Evolutionary conservation across 2,329 filamentous ascomycete species (phyloP), one percentile per base, ranked within the genome.

Genomic region (Seiridium unicorne): DNA sequence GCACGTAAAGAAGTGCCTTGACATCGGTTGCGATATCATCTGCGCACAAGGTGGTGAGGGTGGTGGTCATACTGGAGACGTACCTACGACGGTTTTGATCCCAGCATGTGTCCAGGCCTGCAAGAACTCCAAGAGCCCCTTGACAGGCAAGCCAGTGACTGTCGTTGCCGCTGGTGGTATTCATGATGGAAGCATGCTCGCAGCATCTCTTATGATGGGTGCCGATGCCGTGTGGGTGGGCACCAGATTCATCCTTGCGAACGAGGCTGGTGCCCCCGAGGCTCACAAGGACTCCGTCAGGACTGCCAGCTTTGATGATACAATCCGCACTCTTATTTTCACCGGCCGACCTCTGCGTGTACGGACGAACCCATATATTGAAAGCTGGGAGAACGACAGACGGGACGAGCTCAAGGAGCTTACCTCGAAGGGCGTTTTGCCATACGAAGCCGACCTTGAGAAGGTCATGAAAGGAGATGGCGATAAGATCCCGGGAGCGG

Each of bases 41-140:
- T 98, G 94, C 82, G 95, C 95, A 57, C 95, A 99, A 81, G 95
- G 95, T 74, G 94, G 95, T 70, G 95, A 99, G 81, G 95, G 95
- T 65, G 95, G 95, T 75, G 95, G 95, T 67, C 93, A 97, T 83
- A 97, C 93, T 11, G 95, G 95, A 71, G 91, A 97, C 76, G 90
- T 97, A 44, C 92, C 95, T 65, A 98, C 94, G 58, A 88, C 92
- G 1, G 80, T 99, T 67, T 88, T 99, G 64, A 98, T 98, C 75
- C 95, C 95, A 58, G 89, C 93, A 60, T 93, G 96, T 62, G 93
- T 93, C 69, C 87, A 94, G 69, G 83, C 93, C 69, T 88, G 86
- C 80, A 84, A 90, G 77, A 89, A 89, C 73, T 82, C 90, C 81
- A 97, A 89, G 80, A 93, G 90, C 67, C 92, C 93, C 54, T 80